Evolutionary conservation across 2,329 filamentous ascomycete species (phyloP).

Genomic region (Aphanocladium album): DNA sequence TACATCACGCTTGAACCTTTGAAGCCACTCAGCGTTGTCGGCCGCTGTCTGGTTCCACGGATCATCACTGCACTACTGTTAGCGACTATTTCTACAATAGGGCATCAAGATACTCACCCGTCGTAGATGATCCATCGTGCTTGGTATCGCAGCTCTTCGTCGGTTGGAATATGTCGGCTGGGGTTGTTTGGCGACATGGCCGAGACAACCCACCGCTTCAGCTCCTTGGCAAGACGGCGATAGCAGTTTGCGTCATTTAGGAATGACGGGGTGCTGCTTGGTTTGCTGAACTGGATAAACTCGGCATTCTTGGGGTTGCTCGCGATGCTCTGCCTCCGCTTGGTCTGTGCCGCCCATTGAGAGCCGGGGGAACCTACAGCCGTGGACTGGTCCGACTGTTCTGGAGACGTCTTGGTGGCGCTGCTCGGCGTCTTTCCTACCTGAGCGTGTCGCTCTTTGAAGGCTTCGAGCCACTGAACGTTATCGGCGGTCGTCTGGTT

Average conservation of each 20-base stretch:
- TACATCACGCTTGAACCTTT: constrained; percentile 55
- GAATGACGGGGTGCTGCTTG: constrained; percentile 35
- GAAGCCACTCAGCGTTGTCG: constrained; percentile 59
- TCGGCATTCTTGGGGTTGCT: background rate
- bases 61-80: constrained; percentile 42
- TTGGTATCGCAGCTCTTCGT: constrained; percentile 60
- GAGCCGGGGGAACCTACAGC: constrained; percentile 1
- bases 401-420: constrained; percentile 8
- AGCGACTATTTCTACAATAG: background rate
- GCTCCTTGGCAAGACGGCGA: constrained; percentile 47
- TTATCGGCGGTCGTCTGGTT: constrained; percentile 60
- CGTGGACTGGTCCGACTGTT: constrained; percentile 3
- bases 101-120: constrained; percentile 39
- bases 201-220: constrained; percentile 47
- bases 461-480: constrained; percentile 46
- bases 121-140: constrained; percentile 59
- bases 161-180: constrained; percentile 52
- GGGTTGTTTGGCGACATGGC: constrained; percentile 57
- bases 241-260: constrained; percentile 59
- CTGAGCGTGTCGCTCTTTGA: constrained; percentile 42
- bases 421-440: constrained; percentile 7
- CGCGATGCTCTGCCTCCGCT: background rate
- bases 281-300: background rate
- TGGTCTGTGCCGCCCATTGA: constrained; percentile 1
- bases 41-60: constrained; percentile 61